Base-by-base conservation (phyloP, 306 rosid genomes). In the Abrus precatorius region DNA sequence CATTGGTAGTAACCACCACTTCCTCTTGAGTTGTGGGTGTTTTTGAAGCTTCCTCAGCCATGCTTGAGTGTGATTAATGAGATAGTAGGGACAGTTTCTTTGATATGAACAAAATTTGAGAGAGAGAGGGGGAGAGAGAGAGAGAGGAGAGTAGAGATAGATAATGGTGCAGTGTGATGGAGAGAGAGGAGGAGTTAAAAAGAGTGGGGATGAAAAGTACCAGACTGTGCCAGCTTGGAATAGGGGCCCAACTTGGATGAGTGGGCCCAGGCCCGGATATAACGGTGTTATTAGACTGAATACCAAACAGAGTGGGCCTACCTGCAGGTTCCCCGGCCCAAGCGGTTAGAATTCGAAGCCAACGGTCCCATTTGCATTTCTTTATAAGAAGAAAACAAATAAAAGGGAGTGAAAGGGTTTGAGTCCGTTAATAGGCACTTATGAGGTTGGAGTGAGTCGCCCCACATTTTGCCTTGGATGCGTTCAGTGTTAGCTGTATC, bases 1-100 rank as follows among this genome's bases (percentile, higher is more conserved):
- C 83, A 73, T 75, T 81, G 76, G 71, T 77, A 6, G 47, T 0
- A 30, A 75, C 78, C 11, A 38, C 74, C 29, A 61, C 78, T 68
- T 84, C 41, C 20, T 80, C 85, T 76, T 79, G 83, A 75, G 78
- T 3, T 36, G 76, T 12, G 44, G 48, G 14, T 40, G 72, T 78
- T 43, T 80, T 83, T 14, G 85, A 48, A 53, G 52, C 70, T 48
- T 85, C 82, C 55, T 88, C 89, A 0, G 89, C 87, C 91, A 88
- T 88, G n/a, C 67, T 63, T 72, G 76, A 64, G 7, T 33, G 2
- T 34, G n/a, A 48, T 36, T 9, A 49, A 44, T 8, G 2, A 3
- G 49, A 49, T 40, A 32, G 76, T 8, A 59, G 9, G 28, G 62
- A 81, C 14, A 74, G 28, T 6, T 1, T 34, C 5, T 45, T 13